A percentile compares a stretch with the other conserved stretches of the same genome.
phyloP scores from a whole-genome alignment of 345 rosid species.

The Corymbia maculata region DNA sequence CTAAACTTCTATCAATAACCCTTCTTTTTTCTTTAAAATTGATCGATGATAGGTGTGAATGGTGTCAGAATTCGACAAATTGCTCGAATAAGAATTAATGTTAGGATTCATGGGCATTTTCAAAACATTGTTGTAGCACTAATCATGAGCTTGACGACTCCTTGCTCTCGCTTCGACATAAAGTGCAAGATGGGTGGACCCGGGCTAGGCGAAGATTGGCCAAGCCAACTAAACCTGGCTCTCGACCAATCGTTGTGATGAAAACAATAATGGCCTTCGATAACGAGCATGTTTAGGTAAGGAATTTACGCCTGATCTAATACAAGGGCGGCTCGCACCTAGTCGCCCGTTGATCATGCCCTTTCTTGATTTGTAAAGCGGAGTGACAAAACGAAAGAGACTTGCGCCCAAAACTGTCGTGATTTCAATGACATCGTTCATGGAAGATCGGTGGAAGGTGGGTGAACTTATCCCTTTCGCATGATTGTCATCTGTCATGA shows the following conservation, averaged over 20 bases:
- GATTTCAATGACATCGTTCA: not conserved
- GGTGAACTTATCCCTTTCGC: not conserved
- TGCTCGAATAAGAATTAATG: not conserved
- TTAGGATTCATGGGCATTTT: not conserved
- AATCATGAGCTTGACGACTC: not conserved
- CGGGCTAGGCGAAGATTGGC: not conserved
- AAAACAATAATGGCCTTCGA: not conserved
- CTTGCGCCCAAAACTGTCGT: not conserved
- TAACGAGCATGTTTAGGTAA: not conserved
- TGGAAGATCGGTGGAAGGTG: not conserved
- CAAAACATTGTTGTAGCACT: accelerated
- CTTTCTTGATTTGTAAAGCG: not conserved
- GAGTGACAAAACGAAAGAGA: not conserved
- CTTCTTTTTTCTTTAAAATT: not conserved
- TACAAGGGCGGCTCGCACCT: not conserved
- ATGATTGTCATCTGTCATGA: not conserved
- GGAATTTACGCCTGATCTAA: not conserved
- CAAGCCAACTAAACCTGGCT: not conserved
- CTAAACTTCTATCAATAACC: not conserved
- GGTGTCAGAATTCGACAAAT: not conserved
- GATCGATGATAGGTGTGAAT: not conserved
- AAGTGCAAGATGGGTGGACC: not conserved
- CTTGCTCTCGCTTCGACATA: not conserved
- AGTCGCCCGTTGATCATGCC: not conserved
- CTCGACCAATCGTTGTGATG: not conserved